A percentile compares a stretch with the other conserved stretches of the same genome.
Evolutionary conservation across 2,329 filamentous ascomycete genomes (phyloP).

Genomic region (Tolypocladium ovalisporum): DNA sequence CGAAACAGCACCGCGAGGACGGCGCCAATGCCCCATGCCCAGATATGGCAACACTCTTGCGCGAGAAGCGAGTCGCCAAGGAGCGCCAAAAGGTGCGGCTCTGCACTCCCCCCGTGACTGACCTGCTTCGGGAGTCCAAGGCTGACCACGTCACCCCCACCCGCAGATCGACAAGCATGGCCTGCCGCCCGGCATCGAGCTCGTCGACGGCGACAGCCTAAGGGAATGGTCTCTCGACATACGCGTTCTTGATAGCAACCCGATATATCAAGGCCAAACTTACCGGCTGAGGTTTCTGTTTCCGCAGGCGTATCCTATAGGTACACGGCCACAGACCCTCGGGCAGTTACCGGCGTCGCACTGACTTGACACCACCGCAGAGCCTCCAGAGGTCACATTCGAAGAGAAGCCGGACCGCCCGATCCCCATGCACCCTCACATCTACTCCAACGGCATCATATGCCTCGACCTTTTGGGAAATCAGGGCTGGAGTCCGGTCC

Average conservation of each 20-base stretch:
- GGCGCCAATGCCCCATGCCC: not conserved
- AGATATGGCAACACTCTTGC: slow-evolving; percentile 14
- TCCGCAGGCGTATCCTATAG: slow-evolving; percentile 76
- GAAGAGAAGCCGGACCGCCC: slow-evolving; percentile 50
- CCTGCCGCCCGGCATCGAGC: slow-evolving; percentile 59
- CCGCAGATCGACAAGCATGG: slow-evolving; percentile 40
- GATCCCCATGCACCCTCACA: slow-evolving; percentile 92
- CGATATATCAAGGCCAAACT: slow-evolving; percentile 68
- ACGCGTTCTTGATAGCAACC: slow-evolving; percentile 78
- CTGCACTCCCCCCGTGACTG: not conserved
- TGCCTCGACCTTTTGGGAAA: slow-evolving; percentile 85
- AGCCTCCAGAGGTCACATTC: slow-evolving; percentile 92
- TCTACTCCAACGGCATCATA: slow-evolving; percentile 98
- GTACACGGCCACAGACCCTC: slow-evolving; percentile 33
- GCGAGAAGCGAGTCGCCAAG: slow-evolving; percentile 16
- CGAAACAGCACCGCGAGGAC: slow-evolving; percentile 1
- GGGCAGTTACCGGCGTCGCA: not conserved
- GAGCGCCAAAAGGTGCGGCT: slow-evolving; percentile 17
- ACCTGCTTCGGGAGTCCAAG: not conserved
- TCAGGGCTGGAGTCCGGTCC: slow-evolving; percentile 90
- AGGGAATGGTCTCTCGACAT: slow-evolving; percentile 87
- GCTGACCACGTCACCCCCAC: slow-evolving; percentile 9
- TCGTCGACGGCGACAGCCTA: slow-evolving; percentile 68
- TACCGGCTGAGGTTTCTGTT: slow-evolving; percentile 88
- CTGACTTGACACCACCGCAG: slow-evolving; percentile 30